phyloP scores from a whole-genome alignment of 352 stramenopile genomes.

The Phytophthora macrochlamydospora region DNA sequence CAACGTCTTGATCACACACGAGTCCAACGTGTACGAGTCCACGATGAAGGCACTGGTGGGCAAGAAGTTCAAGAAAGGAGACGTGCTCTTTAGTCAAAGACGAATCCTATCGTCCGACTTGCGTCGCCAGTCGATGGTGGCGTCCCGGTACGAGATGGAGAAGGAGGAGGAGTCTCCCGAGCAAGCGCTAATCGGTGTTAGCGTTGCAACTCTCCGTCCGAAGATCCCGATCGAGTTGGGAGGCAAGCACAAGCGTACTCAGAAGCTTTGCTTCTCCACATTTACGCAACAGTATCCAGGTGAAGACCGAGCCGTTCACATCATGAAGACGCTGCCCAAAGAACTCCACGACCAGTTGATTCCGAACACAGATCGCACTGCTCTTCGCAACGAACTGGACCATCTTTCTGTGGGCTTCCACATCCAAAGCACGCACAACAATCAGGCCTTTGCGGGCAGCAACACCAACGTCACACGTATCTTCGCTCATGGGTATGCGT shows the following conservation, averaged over 20 bases:
- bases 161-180: constrained; percentile 21
- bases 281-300: constrained; percentile 51
- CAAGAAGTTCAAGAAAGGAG: constrained; percentile 49
- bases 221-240: constrained; percentile 29
- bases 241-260: constrained; percentile 39
- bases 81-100: constrained; percentile 45
- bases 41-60: constrained; percentile 51
- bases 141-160: constrained; percentile 18
- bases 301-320: constrained; percentile 56
- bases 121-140: constrained; percentile 35
- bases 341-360: constrained; percentile 54
- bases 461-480: constrained; percentile 52
- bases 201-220: constrained; percentile 33
- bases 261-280: constrained; percentile 52
- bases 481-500: constrained; percentile 64
- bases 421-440: constrained; percentile 41
- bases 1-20: constrained; percentile 47
- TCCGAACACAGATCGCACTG: constrained; percentile 37
- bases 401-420: constrained; percentile 61
- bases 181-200: constrained; percentile 37
- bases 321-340: constrained; percentile 71
- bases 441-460: constrained; percentile 27
- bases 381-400: constrained; percentile 54
- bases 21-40: constrained; percentile 49
- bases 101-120: constrained; percentile 26